Percentiles rank a stretch among this genome's conserved stretches.
Evolutionary conservation across 148 eudicot genomes (phyloP).

Genomic region (Salicornia ramosissima): DNA sequence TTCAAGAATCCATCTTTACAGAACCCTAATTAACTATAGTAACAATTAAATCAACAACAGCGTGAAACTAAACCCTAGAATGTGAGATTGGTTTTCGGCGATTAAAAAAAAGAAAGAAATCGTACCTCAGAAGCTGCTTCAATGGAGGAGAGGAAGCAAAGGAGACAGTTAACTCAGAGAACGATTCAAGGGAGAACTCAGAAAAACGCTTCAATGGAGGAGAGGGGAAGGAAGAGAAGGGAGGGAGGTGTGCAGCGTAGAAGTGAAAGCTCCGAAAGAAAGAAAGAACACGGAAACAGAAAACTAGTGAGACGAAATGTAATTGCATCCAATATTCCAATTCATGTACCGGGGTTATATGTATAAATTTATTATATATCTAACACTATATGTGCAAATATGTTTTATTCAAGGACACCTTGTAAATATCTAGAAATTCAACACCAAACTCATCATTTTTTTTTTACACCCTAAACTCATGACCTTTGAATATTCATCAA

Average conservation of each 20-base stretch:
- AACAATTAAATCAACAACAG: neutral
- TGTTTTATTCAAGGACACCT: no score
- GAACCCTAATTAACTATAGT: neutral
- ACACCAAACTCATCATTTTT: no score
- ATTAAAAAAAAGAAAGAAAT: neutral
- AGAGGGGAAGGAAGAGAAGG: neutral
- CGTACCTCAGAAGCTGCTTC: neutral
- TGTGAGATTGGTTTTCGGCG: neutral
- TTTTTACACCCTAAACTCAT: no score
- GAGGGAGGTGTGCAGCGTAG: conserved; percentile 9
- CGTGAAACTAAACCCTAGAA: neutral
- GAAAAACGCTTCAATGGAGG: neutral
- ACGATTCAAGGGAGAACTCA: neutral
- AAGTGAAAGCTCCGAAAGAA: neutral
- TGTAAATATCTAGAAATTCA: no score
- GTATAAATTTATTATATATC: no score
- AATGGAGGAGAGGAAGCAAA: neutral
- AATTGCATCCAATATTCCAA: no score
- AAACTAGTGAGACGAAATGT: no score
- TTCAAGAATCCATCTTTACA: neutral
- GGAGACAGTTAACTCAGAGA: neutral
- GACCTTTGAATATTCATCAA: no score
- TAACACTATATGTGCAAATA: no score
- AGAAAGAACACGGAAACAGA: no score
- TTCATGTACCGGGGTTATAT: no score